Evolutionary conservation across 305 asterid species (phyloP).

Genomic region (Lippia alba): DNA sequence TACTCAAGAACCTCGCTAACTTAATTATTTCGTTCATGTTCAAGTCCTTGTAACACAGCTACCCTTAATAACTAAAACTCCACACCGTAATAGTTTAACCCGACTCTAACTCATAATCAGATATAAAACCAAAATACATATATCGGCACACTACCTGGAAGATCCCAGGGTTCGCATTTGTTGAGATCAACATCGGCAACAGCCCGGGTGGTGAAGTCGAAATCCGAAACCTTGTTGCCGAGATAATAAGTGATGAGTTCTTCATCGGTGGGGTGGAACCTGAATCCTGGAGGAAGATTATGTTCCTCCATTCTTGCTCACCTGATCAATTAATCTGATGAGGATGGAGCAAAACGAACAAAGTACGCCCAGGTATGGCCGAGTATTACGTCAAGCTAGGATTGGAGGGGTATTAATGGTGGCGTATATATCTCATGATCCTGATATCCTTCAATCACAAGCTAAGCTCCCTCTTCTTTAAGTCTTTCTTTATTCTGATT

Average conservation of each 20-base stretch:
- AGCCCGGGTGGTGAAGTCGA: conserved; percentile 66
- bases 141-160: conserved; percentile 60
- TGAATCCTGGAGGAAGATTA: conserved; percentile 86
- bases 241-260: conserved; percentile 80
- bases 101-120: too few species aligned
- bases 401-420: conserved; percentile 40
- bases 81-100: too few species aligned
- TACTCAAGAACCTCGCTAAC: too few species aligned
- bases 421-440: conserved; percentile 14
- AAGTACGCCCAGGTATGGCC: conserved; percentile 34
- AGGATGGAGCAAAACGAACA: not conserved
- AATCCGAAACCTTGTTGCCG: conserved; percentile 63
- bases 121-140: too few species aligned
- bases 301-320: conserved; percentile 52
- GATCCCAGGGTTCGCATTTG: conserved; percentile 96
- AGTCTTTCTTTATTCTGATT: conserved; percentile 50
- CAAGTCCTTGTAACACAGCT: too few species aligned
- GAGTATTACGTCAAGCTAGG: not conserved
- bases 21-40: too few species aligned
- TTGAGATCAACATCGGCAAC: conserved; percentile 89
- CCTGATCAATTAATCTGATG: not conserved
- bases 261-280: conserved; percentile 93
- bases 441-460: conserved; percentile 53
- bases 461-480: conserved; percentile 39
- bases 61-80: too few species aligned